A percentile compares a stretch with the other conserved stretches of the same genome.
phyloP scores from a whole-genome alignment of 139 green algal genomes.

The Auxenochlorella pyrenoidosa region DNA sequence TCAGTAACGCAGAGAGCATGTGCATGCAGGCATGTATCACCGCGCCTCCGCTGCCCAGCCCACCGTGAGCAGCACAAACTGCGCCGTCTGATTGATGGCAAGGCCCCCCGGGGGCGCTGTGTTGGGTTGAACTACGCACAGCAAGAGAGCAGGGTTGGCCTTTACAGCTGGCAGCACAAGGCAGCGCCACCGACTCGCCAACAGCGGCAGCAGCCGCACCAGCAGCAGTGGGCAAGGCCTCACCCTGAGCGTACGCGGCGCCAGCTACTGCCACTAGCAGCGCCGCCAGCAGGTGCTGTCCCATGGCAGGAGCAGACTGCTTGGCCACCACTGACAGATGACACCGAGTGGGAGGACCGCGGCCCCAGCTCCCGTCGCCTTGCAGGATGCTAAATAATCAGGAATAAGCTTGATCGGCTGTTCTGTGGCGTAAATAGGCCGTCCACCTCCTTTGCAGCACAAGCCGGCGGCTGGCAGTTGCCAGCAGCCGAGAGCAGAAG shows the following conservation, averaged over 20 bases:
- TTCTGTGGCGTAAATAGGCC: too few species aligned
- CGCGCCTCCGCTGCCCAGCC: neutral
- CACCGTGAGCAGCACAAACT: neutral
- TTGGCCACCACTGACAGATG: too few species aligned
- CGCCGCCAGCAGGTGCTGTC: neutral
- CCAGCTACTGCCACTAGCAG: neutral
- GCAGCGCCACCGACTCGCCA: neutral
- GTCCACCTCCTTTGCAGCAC: too few species aligned
- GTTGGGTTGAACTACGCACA: neutral
- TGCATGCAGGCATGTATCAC: too few species aligned
- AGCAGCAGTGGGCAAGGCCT: neutral
- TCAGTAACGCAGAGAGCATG: too few species aligned
- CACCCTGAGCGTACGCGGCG: neutral
- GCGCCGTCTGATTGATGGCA: neutral
- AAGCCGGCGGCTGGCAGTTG: too few species aligned
- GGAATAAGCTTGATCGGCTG: too few species aligned
- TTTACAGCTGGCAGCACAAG: neutral
- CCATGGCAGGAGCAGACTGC: neutral
- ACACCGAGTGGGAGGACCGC: too few species aligned
- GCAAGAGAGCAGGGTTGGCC: neutral
- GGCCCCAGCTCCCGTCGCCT: too few species aligned
- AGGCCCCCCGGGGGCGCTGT: constrained; percentile 6
- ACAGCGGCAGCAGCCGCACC: neutral
- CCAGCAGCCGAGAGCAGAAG: too few species aligned
- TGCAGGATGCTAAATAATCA: too few species aligned